Evolutionary conservation across 306 rosid genomes (phyloP), one percentile per base, ranked within the genome.

Genomic region (Lablab purpureus): DNA sequence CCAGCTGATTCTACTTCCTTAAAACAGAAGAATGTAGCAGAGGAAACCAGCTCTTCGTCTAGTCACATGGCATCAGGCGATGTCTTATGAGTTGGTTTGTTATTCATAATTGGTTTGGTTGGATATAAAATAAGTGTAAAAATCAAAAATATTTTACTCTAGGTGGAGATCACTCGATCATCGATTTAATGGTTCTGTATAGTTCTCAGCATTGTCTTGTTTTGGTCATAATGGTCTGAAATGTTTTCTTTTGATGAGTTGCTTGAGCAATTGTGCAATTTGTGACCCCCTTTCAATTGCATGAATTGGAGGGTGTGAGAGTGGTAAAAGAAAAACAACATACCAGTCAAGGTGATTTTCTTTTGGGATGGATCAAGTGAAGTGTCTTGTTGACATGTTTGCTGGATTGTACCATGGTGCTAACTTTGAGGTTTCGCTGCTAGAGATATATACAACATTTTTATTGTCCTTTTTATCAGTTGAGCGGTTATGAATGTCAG

Each of bases 11-110:
- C 58, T 54, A 85, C 85, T 51, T 68, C 91, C 40, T 67, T 83
- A 79, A 89, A 88, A 77, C 84, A 71, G 90, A 88, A 90, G 89
- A 84, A 72, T 25, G 85, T 89, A 30, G 80, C 89, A 25, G 91
- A 83, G 1, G 84, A 87, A 60, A 87, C 93, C 40, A 77, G 92
- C 18, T 75, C 90, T 69, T 87, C 93, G 15, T 79, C 88, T 25
- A 78, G 65, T 60, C 86, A 85, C 37, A 25, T 63, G 36, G 82
- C 73, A 60, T 76, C 88, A 21, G 65, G 64, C 49, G 37, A 51
- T 40, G 13, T 46, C 64, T 65, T 64, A 43, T 83, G 86, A 88
- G 87, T 73, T 65, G 84, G 12, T 76, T 40, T 70, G 82, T 67
- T 66, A 84, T 73, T 52, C 81, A 76, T 79, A 74, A 82, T 82